These are phyloP conservation scores for Waltergamsia citrina DNA, from an alignment of 2,329 filamentous ascomycete species.

Conservation along the genomic window DNA sequence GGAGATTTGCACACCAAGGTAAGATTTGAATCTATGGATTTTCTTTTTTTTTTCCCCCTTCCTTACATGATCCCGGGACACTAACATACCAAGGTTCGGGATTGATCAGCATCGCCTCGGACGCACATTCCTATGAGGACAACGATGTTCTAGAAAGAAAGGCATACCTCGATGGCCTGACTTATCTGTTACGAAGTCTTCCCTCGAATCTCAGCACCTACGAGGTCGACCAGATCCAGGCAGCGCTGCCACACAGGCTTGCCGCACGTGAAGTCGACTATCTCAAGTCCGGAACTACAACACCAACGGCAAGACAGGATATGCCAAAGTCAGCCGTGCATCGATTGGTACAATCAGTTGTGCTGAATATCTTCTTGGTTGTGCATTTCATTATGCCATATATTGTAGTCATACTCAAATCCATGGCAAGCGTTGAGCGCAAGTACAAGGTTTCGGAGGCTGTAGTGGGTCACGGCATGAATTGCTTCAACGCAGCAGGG, in stretches of 20 bases:
- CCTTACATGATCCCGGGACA: not conserved
- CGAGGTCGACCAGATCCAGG: slow-evolving; percentile 33
- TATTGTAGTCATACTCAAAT: slow-evolving; percentile 39
- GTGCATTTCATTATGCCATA: slow-evolving; percentile 54
- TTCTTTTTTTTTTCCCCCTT: not conserved
- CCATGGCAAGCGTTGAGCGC: slow-evolving; percentile 53
- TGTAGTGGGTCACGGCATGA: slow-evolving; percentile 57
- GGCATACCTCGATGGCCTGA: slow-evolving; percentile 53
- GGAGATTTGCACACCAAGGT: slow-evolving; percentile 23
- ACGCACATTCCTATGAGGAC: slow-evolving; percentile 13
- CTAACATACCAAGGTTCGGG: slow-evolving; percentile 9
- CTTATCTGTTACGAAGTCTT: slow-evolving; percentile 54
- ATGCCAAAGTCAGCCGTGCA: slow-evolving; percentile 42
- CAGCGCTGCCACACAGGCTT: slow-evolving; percentile 13
- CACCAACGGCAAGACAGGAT: slow-evolving; percentile 1
- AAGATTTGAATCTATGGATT: not conserved
- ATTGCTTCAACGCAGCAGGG: slow-evolving; percentile 45
- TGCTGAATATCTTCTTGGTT: slow-evolving; percentile 50
- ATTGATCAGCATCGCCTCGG: slow-evolving; percentile 16
- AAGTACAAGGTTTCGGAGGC: slow-evolving; percentile 61
- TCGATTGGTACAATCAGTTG: slow-evolving; percentile 42
- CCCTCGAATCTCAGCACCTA: slow-evolving; percentile 45
- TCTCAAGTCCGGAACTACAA: not conserved
- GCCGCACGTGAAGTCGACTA: slow-evolving; percentile 1
- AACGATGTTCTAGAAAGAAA: slow-evolving; percentile 35